Conservation (phyloP, 2,329 filamentous ascomycete species). For the Beauveria caledonica region DNA sequence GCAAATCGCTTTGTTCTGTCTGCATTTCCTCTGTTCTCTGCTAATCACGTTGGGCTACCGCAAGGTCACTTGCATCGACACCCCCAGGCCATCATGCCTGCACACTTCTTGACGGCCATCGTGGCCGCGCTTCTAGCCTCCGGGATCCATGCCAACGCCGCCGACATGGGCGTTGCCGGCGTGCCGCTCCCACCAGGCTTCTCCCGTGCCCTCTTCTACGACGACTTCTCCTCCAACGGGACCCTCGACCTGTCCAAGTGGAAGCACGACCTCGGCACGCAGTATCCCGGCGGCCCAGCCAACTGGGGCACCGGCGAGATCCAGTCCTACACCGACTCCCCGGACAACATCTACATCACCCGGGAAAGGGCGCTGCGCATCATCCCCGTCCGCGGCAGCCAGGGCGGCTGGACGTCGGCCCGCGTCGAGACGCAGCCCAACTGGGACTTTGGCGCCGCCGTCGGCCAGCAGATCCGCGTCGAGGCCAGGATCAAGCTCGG, state of each 20-base stretch:
- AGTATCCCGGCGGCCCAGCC: constrained; percentile 35
- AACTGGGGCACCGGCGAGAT: constrained; percentile 43
- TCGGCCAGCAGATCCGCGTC: constrained; percentile 28
- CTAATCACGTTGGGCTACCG: not conserved
- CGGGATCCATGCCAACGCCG: not conserved
- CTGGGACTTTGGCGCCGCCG: constrained; percentile 26
- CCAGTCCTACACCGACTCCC: constrained; percentile 34
- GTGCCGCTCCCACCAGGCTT: constrained; percentile 15
- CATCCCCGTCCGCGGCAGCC: constrained; percentile 20
- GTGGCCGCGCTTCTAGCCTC: not conserved
- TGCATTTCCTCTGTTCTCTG: not conserved
- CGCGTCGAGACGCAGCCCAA: constrained; percentile 32
- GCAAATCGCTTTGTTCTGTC: not conserved
- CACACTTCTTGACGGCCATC: not conserved
- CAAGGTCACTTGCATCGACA: not conserved
- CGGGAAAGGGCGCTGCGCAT: constrained; percentile 29
- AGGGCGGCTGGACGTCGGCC: constrained; percentile 33
- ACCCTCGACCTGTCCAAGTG: constrained; percentile 27
- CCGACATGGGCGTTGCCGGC: not conserved
- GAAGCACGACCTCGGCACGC: constrained; percentile 35
- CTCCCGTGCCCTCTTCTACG: constrained; percentile 20
- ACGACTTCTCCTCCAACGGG: constrained; percentile 24
- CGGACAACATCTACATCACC: constrained; percentile 33
- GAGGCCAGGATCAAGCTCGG: constrained; percentile 32
- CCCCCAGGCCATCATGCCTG: not conserved